Conservation (phyloP, 805 yeast species). For the Saturnispora zaruensis region DNA sequence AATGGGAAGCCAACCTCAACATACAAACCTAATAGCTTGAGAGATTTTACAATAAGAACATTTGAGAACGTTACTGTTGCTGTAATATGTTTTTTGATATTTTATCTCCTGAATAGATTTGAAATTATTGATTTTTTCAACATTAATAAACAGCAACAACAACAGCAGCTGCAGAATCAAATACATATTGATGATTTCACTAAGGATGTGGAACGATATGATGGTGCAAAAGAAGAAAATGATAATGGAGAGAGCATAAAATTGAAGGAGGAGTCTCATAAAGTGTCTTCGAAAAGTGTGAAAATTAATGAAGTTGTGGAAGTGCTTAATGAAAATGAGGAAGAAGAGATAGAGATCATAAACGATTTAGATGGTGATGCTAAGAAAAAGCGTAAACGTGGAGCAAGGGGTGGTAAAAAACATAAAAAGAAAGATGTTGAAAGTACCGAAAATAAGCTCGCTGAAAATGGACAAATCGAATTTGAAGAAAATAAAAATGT, state of each 20-base stretch:
- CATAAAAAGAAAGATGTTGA: slow-evolving; percentile 31
- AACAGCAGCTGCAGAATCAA: background rate
- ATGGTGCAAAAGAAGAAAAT: slow-evolving; percentile 15
- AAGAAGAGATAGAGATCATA: slow-evolving; percentile 2
- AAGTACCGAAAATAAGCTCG: background rate
- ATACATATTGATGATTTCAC: background rate
- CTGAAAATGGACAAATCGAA: slow-evolving; percentile 1
- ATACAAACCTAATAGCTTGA: slow-evolving; percentile 17
- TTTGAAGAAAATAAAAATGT: slow-evolving; percentile 5
- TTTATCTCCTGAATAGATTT: slow-evolving; percentile 31
- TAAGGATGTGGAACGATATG: background rate
- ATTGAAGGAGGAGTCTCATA: background rate
- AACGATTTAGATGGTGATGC: slow-evolving; percentile 10
- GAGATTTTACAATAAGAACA: slow-evolving; percentile 21
- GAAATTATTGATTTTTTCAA: slow-evolving; percentile 29
- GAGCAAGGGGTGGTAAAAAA: slow-evolving; percentile 76
- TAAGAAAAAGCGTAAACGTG: slow-evolving; percentile 61
- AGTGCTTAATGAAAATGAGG: slow-evolving; percentile 1
- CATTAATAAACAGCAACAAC: background rate
- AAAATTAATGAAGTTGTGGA: slow-evolving; percentile 9
- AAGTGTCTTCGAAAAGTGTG: background rate
- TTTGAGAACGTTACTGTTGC: slow-evolving; percentile 46
- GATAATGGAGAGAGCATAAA: slow-evolving; percentile 9
- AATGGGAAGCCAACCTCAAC: slow-evolving; percentile 13
- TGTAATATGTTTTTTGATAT: slow-evolving; percentile 28